Evolutionary conservation across 768 basidiomycete genomes (phyloP).

Genomic region (Roridomyces roridus): DNA sequence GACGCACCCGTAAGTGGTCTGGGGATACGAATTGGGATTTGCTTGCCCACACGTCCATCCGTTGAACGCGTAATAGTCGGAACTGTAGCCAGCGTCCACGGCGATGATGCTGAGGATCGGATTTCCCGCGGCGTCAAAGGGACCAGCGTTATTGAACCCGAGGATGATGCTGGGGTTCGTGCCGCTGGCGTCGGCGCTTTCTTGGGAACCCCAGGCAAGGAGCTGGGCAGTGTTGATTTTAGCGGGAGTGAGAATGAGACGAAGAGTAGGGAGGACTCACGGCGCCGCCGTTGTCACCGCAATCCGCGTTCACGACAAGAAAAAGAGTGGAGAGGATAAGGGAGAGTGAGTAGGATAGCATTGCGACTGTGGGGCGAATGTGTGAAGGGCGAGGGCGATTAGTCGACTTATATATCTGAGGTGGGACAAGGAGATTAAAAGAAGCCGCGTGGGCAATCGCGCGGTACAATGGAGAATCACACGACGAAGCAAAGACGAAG

Average conservation of each 20-base stretch:
- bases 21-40: neutral
- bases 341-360: neutral
- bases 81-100: neutral
- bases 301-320: neutral
- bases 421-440: too few relatives aligned
- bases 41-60: neutral
- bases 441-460: too few relatives aligned
- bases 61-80: neutral
- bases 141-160: conserved; percentile 2
- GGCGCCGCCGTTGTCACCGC: conserved; percentile 9
- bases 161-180: neutral
- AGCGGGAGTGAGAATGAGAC: neutral
- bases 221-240: neutral
- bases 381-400: too few relatives aligned
- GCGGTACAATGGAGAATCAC: too few relatives aligned
- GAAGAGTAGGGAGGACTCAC: neutral
- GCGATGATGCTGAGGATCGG: conserved; percentile 1
- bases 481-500: too few relatives aligned
- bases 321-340: neutral
- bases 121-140: conserved; percentile 7
- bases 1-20: conserved; percentile 1
- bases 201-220: conserved; percentile 2
- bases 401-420: too few relatives aligned
- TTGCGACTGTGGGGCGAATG: too few relatives aligned
- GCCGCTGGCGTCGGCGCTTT: neutral